Conservation (phyloP, 2,329 filamentous ascomycete genomes). For the Trichoderma semiorbis region DNA sequence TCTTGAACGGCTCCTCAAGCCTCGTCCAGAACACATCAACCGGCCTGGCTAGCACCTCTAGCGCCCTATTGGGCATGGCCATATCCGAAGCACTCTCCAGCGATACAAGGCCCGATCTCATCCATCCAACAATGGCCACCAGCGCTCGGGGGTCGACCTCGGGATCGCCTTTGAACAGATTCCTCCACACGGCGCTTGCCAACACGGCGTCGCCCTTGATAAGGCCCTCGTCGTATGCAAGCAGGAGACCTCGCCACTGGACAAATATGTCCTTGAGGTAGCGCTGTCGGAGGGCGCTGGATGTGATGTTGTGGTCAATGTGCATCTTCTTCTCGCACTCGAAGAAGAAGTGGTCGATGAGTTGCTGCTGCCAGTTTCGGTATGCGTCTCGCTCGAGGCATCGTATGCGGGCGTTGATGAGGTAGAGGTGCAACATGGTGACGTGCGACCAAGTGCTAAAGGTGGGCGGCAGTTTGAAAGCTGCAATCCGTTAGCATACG, state of each 20-base stretch:
- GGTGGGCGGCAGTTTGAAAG: constrained; percentile 74
- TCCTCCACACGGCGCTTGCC: constrained; percentile 85
- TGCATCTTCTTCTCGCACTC: constrained; percentile 82
- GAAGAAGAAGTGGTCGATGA: constrained; percentile 94
- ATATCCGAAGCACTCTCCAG: constrained; percentile 51
- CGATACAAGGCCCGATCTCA: constrained; percentile 45
- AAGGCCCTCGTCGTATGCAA: constrained; percentile 81
- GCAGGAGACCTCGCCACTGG: constrained; percentile 84
- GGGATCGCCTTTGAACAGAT: constrained; percentile 73
- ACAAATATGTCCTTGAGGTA: constrained; percentile 86
- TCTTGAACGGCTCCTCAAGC: constrained; percentile 39
- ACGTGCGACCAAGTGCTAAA: constrained; percentile 97
- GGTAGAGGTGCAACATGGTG: constrained; percentile 94
- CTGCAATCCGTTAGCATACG: constrained; percentile 42
- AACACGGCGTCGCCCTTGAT: constrained; percentile 73
- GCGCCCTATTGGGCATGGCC: constrained; percentile 30
- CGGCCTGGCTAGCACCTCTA: constrained; percentile 35
- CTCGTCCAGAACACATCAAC: constrained; percentile 44
- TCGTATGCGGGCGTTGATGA: constrained; percentile 78
- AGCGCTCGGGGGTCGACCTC: constrained; percentile 50
- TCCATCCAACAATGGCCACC: constrained; percentile 55
- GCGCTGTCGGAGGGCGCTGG: constrained; percentile 56
- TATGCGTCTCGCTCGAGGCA: constrained; percentile 68
- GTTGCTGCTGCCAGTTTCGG: constrained; percentile 78
- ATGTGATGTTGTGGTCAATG: constrained; percentile 67